Evolutionary conservation across 164 flowering plant genomes (phyloP).

Genomic region (Warburgia ugandensis): DNA sequence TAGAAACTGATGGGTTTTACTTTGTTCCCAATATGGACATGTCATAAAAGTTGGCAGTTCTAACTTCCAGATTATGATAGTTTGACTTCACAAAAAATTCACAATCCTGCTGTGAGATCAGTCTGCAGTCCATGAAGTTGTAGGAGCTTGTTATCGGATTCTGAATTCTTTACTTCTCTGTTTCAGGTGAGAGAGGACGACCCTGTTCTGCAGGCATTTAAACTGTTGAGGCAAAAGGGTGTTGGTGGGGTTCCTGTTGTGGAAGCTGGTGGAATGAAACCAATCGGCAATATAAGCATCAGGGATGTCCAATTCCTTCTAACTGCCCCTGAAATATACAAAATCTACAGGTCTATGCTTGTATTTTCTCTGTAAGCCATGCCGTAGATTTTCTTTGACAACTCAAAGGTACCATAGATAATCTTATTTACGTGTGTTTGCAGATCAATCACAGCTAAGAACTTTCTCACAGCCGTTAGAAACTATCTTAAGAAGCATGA

Average conservation of each 20-base stretch:
- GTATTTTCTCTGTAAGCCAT: no score
- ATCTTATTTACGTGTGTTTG: background rate
- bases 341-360: slow-evolving; percentile 54
- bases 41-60: no score
- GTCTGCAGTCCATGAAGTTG: background rate
- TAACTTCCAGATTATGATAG: no score
- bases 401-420: no score
- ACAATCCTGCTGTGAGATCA: background rate
- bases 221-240: slow-evolving; percentile 67
- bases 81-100: no score
- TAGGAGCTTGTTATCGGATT: background rate
- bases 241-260: slow-evolving; percentile 88
- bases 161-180: background rate
- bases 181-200: slow-evolving; percentile 76
- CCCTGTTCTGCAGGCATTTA: slow-evolving; percentile 89
- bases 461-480: slow-evolving; percentile 65
- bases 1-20: no score
- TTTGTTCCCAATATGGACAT: no score
- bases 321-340: slow-evolving; percentile 84
- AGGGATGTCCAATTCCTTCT: slow-evolving; percentile 85
- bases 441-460: slow-evolving; percentile 81
- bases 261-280: slow-evolving; percentile 46
- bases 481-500: slow-evolving; percentile 42
- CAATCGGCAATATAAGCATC: slow-evolving; percentile 83
- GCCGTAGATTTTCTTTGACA: no score